Percentiles rank a stretch among this genome's conserved stretches.
These are phyloP conservation scores for Acanthamoeba triangularis DNA, from an alignment of 208 protist species.

Conservation along the genomic window DNA sequence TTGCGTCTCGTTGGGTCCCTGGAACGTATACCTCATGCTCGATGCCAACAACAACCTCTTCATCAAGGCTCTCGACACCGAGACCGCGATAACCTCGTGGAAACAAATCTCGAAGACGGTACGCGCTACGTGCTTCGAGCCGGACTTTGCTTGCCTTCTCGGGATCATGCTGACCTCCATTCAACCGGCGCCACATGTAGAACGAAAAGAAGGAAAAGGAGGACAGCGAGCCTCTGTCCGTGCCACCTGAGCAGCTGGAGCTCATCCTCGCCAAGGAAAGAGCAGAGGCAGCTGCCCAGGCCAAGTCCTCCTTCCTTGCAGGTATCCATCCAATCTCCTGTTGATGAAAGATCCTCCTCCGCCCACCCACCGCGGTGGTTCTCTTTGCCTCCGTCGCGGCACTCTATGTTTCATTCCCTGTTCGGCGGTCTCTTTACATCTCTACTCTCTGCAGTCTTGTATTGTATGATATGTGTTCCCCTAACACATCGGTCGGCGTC, in stretches of 20 bases:
- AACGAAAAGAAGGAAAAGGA: neutral
- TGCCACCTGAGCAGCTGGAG: slow-evolving; percentile 49
- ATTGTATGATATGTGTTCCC: neutral
- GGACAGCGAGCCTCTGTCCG: neutral
- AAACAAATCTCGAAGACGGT: neutral
- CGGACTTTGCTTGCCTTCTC: neutral
- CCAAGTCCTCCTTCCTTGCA: slow-evolving; percentile 69
- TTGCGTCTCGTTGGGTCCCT: slow-evolving; percentile 8
- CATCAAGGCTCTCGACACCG: slow-evolving; percentile 31
- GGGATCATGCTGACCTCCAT: neutral
- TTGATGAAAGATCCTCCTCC: too few species aligned
- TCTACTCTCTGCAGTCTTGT: neutral
- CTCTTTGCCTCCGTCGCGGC: too few species aligned
- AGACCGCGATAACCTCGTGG: neutral
- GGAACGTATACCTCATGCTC: slow-evolving; percentile 35
- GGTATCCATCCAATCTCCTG: neutral
- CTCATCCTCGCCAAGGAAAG: slow-evolving; percentile 74
- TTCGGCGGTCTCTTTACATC: neutral
- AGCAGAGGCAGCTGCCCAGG: slow-evolving; percentile 56
- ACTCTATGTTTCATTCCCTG: neutral
- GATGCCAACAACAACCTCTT: slow-evolving; percentile 62
- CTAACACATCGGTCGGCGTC: neutral
- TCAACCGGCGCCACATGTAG: neutral
- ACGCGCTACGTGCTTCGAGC: neutral
- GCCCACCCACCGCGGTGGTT: too few species aligned